These are phyloP conservation scores for Withania somnifera DNA, from an alignment of 305 asterid genomes.

Conservation along the genomic window DNA sequence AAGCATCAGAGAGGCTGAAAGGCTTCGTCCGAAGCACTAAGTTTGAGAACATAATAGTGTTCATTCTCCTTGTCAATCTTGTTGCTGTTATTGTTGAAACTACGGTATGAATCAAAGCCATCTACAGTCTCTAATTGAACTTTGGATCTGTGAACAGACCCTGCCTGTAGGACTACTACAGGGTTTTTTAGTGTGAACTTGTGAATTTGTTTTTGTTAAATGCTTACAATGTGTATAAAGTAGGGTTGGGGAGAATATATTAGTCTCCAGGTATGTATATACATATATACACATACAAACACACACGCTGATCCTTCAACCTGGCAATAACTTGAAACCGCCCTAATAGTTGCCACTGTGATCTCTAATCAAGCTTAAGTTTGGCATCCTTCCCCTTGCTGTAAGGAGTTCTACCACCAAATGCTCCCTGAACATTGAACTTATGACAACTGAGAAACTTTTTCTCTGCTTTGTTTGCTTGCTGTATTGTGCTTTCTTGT, in stretches of 20 bases:
- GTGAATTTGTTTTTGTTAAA: background rate
- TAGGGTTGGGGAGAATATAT: background rate
- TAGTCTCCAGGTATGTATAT: background rate
- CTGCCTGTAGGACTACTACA: background rate
- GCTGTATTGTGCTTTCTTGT: background rate
- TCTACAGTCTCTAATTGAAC: conserved; percentile 2
- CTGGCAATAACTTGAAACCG: background rate
- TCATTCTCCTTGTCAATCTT: conserved; percentile 63
- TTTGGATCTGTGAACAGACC: background rate
- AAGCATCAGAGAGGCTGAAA: conserved; percentile 50
- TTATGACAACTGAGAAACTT: background rate
- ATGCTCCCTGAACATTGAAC: background rate
- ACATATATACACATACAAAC: too few relatives aligned
- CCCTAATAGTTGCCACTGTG: background rate
- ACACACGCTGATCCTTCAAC: background rate
- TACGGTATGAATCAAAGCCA: conserved; percentile 40
- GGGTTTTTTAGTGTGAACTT: background rate
- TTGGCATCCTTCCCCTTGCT: background rate
- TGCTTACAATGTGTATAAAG: background rate
- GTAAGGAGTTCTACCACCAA: background rate
- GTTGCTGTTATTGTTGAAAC: conserved; percentile 80
- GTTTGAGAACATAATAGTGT: conserved; percentile 49
- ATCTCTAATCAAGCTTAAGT: background rate
- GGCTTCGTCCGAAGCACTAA: conserved; percentile 51
- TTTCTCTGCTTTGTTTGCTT: background rate